Percentiles rank a stretch among this genome's conserved stretches.
Evolutionary conservation across 202 grass and related monocot species (phyloP).

Genomic region (Setaria viridis): DNA sequence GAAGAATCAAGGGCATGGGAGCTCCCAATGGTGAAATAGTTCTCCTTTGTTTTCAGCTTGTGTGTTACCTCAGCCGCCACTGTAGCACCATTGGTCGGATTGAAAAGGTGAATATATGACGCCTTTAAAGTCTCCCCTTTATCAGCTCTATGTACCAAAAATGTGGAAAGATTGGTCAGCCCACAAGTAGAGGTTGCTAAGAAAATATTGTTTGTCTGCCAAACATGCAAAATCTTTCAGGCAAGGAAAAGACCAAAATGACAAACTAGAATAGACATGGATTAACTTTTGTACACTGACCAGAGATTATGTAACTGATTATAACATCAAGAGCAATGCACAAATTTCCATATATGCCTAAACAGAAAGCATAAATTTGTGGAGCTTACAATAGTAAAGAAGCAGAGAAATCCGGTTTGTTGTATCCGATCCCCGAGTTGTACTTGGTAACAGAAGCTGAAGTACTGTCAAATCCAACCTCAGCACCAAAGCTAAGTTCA

Average conservation of each 20-base stretch:
- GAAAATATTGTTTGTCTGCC: background rate
- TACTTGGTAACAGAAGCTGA: slow-evolving; percentile 89
- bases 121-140: slow-evolving; percentile 88
- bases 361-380: slow-evolving; percentile 9
- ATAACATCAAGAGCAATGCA: background rate
- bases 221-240: background rate
- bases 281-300: background rate
- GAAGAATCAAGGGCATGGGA: slow-evolving; percentile 66
- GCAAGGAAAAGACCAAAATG: background rate
- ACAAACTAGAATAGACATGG: background rate
- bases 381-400: slow-evolving; percentile 72
- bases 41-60: slow-evolving; percentile 81
- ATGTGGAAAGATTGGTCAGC: slow-evolving; percentile 15
- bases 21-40: slow-evolving; percentile 79
- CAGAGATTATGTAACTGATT: background rate
- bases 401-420: slow-evolving; percentile 76
- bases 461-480: slow-evolving; percentile 93
- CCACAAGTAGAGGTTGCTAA: background rate
- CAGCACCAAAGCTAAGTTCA: slow-evolving; percentile 68
- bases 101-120: slow-evolving; percentile 78
- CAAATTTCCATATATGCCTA: background rate
- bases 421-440: slow-evolving; percentile 81
- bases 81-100: slow-evolving; percentile 60
- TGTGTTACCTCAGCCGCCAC: slow-evolving; percentile 79
- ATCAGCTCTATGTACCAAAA: slow-evolving; percentile 58